A percentile compares a stretch with the other conserved stretches of the same genome.
phyloP scores from a whole-genome alignment of 1,139 yeast species.

The Keqinozyma sinolaborantium region DNA sequence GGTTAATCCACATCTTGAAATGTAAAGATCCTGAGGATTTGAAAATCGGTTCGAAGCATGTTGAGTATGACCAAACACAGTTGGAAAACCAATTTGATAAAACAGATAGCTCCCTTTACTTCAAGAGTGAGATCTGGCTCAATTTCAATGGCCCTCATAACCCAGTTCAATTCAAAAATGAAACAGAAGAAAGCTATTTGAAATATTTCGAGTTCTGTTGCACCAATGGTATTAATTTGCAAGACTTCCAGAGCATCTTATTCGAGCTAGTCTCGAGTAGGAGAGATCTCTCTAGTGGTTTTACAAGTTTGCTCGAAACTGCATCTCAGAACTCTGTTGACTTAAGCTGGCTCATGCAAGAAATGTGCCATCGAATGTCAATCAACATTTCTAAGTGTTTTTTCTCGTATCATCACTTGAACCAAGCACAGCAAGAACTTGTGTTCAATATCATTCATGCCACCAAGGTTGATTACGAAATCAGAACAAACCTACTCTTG shows the following conservation, averaged over 20 bases:
- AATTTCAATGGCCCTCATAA: constrained; percentile 1
- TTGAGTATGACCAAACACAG: constrained; percentile 8
- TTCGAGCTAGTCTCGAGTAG: constrained; percentile 3
- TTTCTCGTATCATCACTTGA: constrained; percentile 9
- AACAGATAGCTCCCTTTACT: constrained; percentile 8
- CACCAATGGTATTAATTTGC: background rate
- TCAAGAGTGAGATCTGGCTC: constrained; percentile 6
- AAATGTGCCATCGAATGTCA: background rate
- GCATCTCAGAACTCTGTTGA: constrained; percentile 15
- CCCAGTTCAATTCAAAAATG: constrained; percentile 3
- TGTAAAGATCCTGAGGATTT: constrained; percentile 1
- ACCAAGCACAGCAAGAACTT: constrained; percentile 6
- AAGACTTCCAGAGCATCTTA: constrained; percentile 2
- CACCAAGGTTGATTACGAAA: constrained; percentile 19
- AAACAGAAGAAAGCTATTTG: constrained; percentile 8
- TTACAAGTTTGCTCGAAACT: constrained; percentile 18
- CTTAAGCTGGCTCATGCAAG: constrained; percentile 13
- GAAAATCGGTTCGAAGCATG: constrained; percentile 5
- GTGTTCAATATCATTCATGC: constrained; percentile 17
- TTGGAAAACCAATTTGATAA: constrained; percentile 10
- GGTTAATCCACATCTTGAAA: constrained; percentile 6
- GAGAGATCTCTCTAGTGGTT: constrained; percentile 5
- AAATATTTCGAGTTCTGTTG: constrained; percentile 5
- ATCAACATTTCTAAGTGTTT: background rate
- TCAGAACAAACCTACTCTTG: constrained; percentile 20